Evolutionary conservation across 768 basidiomycete species (phyloP).

Genomic region (Mycena latifolia): DNA sequence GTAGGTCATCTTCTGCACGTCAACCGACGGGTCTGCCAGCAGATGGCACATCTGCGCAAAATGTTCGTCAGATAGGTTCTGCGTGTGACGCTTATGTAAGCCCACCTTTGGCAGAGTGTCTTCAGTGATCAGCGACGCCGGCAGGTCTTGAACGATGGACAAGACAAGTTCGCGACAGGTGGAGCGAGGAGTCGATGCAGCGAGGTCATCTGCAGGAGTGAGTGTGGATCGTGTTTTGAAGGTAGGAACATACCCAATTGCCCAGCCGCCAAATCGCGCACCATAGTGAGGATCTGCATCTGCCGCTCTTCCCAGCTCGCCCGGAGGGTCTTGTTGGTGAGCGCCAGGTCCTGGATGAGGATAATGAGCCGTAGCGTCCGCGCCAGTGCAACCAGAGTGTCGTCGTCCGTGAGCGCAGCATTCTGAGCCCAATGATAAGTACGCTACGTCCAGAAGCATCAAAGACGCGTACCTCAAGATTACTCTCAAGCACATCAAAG

Average conservation of each 20-base stretch:
- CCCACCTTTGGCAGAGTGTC: constrained; percentile 74
- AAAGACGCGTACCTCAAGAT: constrained; percentile 76
- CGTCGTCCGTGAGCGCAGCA: constrained; percentile 68
- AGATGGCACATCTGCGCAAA: constrained; percentile 80
- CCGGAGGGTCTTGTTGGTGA: constrained; percentile 80
- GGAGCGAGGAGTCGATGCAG: constrained; percentile 68
- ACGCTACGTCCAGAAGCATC: neutral
- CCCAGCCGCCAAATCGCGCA: constrained; percentile 71
- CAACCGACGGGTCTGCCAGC: constrained; percentile 69
- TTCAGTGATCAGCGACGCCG: constrained; percentile 70
- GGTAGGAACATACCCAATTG: constrained; percentile 59
- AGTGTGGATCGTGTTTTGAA: constrained; percentile 5
- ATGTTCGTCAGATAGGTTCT: constrained; percentile 6
- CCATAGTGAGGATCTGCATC: constrained; percentile 62
- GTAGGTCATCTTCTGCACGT: constrained; percentile 86
- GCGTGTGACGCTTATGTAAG: neutral
- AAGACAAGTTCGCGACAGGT: constrained; percentile 78
- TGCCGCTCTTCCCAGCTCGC: constrained; percentile 76
- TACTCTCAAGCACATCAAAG: constrained; percentile 89
- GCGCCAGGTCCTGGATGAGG: constrained; percentile 75
- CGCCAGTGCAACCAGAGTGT: constrained; percentile 72
- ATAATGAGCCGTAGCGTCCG: constrained; percentile 78
- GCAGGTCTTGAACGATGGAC: constrained; percentile 75
- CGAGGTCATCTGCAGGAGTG: constrained; percentile 41
- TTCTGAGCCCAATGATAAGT: constrained; percentile 52